Evolutionary conservation across 2,329 filamentous ascomycete species (phyloP).

Genomic region (Nemania diffusa): DNA sequence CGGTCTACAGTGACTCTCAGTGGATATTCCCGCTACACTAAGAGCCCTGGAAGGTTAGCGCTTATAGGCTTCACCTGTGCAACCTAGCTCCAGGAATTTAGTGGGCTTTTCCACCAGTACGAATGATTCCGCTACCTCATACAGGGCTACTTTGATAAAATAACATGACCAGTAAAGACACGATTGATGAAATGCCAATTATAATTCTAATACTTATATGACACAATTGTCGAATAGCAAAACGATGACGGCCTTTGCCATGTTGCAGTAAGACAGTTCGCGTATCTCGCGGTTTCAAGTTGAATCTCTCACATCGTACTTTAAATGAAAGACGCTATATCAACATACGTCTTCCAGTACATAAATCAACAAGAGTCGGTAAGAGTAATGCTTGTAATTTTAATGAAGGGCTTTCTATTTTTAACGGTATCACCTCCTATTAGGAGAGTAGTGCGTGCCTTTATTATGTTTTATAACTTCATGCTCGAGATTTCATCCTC

Average conservation of each 20-base stretch:
- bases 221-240: neutral
- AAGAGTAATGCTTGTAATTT: too few species aligned
- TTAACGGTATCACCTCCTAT: too few species aligned
- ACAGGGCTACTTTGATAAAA: neutral
- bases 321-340: neutral
- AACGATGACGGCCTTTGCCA: neutral
- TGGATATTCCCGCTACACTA: neutral
- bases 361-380: neutral
- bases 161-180: neutral
- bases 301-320: neutral
- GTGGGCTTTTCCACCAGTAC: neutral
- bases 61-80: neutral
- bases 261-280: constrained; percentile 2
- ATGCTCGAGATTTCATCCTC: too few species aligned
- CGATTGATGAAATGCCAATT: neutral
- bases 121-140: too few species aligned
- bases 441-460: too few species aligned
- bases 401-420: too few species aligned
- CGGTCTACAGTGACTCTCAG: neutral
- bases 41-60: neutral
- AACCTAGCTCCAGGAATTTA: neutral
- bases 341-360: neutral
- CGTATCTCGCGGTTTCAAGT: neutral
- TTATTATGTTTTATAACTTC: too few species aligned
- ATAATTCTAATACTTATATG: neutral